Base-by-base conservation (phyloP, 192 early-diverging fungal species). In the Backusella liffmaniae region DNA sequence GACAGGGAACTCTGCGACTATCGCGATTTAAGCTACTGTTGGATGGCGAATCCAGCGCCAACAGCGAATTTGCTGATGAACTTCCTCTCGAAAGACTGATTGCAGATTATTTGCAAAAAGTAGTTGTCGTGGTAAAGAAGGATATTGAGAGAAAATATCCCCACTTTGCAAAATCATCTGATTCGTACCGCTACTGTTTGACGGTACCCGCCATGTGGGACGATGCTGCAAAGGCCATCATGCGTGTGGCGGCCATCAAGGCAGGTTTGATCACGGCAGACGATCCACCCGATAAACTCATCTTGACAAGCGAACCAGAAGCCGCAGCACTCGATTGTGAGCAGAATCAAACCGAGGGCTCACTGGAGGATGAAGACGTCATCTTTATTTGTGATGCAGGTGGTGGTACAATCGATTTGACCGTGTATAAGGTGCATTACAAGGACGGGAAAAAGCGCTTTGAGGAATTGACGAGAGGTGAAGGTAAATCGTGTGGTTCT, bases 371-470 rank as follows among this genome's bases (percentile, higher is more conserved):
- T 62, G 82, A 83, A 9, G 86, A 87, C 65, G 77, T 76, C 13
- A 85, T 87, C 69, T 84, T 87, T 83, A 85, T 87, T 82, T 87
- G 86, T 72, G 86, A 87, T 83, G 86, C 86, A 70, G 86, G 86
- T 67, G 84, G 85, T 84, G 86, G 86, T 67, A 87, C 86, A 26
- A 83, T 87, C 1, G 86, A 87, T 85, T 80, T 87, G 70, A 87
- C 87, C 53, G 86, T 87, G 4, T 87, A 85, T 66, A 77, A 85
- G 34, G 81, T 87, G 16, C 62, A 74, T 74, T 65, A 74, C 49
- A 74, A 79, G 18, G 77, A 79, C 36, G 79, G 79, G 30, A 69
- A 67, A 16, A 49, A 62, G n/a, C 26, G 9, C 56, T 71, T 88
- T 37, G 76, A 71, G 46, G 82, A 83, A 56, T 76, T 78, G 59